Base-by-base conservation (phyloP, 148 eudicot genomes). In the Selenicereus undatus region DNA sequence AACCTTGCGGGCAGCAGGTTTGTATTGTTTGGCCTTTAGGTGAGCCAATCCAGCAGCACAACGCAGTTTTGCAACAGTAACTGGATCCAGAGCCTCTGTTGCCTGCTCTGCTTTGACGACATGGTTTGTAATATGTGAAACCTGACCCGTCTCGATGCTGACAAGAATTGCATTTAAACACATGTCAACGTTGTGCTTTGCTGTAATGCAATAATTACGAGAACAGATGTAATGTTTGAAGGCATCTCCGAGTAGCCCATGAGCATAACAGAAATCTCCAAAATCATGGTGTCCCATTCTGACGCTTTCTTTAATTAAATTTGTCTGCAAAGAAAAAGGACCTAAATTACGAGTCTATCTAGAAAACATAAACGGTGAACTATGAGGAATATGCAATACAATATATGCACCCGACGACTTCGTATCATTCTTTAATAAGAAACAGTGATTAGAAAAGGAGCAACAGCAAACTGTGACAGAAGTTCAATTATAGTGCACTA, bases 251-350 rank as follows among this genome's bases (percentile, higher is more conserved):
- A 95, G 93, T 70, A 83, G 85, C 68, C 99, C 99, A 79, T 91
- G 97, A 62, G 95, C 88, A 85, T 91, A 95, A 81, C 85, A 90
- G 82, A 93, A 95, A 81, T 95, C 97, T 51, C 97, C 99, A 83
- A 92, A 90, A 87, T 95, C 99, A 83, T 93, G 93, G 88, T 91
- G 92, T 69, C 99, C 97, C 99, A 93, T 93, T 76, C 99, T 87
- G 71, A 95, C 92, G 92, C 99, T 95, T 87, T 95, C 99, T 85
- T 93, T 95, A 29, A 93, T 93, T 81, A 95, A 85, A 90, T 95
- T 95, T 76, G 99, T 93, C 99, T 95, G 93, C 83, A 80, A 52
- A 72, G 12, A 71, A 66, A 62, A 43, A 78, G 43, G 77, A n/a
- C 56, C 76, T 17, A 24, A 1, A 75, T 26, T 81, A 50, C 73